Base-by-base conservation (phyloP, 148 eudicot species). In the Spergularia marina region DNA sequence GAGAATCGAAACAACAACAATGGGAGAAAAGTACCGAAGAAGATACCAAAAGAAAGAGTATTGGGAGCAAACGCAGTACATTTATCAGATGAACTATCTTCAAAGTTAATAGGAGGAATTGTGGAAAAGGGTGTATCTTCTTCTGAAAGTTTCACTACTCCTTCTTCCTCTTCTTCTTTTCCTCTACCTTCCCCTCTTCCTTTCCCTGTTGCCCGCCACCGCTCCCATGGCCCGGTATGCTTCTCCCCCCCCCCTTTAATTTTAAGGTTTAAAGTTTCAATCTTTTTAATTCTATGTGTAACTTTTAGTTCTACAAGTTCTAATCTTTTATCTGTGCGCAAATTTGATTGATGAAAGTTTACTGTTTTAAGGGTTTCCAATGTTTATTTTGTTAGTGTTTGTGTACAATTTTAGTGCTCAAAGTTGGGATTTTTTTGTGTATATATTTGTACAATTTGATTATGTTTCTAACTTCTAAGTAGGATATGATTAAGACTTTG, bases 191-290 rank as follows among this genome's bases (percentile, higher is more conserved):
- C 98, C 25, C 84, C 84, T 49, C 84, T 94, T 51, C 97, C 98
- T 75, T 94, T 91, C 55, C 98, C 98, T 7, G 93, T 90, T 34
- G 93, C 98, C 62, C 97, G 93, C 57, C 98, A 91, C 69, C 98
- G 98, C 68, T 88, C 98, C 30, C 97, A 91, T 61, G 91, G 90
- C 63, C 97, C 97, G 17, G 98, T 93, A 88, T 65, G 82, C 23
- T 52, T 34, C 3, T 52, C 15, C 47, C 65, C 7, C 62, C 34
- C 20, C 7, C 12, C 21, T 14, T 44, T 25, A 30, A 8, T 3
- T n/a, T 0, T 17, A 5, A 6, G 14, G 16, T 18, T 41, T 72
- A 17, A 3, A 14, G 1, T 63, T 63, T 52, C 8, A 18, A 23
- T 0, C 9, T 51, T 12, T 78, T 55, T 30, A 30, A 3, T 72